phyloP scores from a whole-genome alignment of 2,329 filamentous ascomycete species.

The Ceratocystis colombiana region DNA sequence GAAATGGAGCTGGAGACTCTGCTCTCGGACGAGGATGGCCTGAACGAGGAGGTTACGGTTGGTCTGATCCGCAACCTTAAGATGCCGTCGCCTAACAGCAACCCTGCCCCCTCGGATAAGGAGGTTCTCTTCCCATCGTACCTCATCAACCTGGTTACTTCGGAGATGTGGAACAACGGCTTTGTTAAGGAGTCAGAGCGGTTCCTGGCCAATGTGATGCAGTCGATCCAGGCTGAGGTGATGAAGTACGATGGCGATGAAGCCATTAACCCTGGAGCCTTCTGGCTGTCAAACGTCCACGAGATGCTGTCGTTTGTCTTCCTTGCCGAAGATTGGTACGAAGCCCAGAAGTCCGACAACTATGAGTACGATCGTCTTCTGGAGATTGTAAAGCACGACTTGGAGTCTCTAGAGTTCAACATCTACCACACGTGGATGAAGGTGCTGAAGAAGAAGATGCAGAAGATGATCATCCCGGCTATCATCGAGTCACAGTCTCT shows the following conservation, averaged over 20 bases:
- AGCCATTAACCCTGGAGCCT: slow-evolving; percentile 90
- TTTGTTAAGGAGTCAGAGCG: slow-evolving; percentile 99
- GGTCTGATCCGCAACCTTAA: slow-evolving; percentile 93
- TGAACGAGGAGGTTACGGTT: slow-evolving; percentile 95
- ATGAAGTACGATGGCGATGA: slow-evolving; percentile 98
- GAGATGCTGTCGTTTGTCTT: slow-evolving; percentile 99
- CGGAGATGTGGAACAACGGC: slow-evolving; percentile 99
- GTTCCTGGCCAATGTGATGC: slow-evolving; percentile 98
- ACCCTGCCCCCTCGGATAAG: slow-evolving; percentile 88
- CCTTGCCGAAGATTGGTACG: slow-evolving; percentile 98
- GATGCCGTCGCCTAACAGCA: slow-evolving; percentile 80
- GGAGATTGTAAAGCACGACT: slow-evolving; percentile 97
- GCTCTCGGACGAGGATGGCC: slow-evolving; percentile 84
- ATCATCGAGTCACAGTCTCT: slow-evolving; percentile 99
- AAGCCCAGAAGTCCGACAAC: slow-evolving; percentile 97
- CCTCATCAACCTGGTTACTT: slow-evolving; percentile 96
- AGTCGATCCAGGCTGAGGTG: slow-evolving; percentile 97
- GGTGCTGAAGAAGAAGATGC: slow-evolving; percentile 95
- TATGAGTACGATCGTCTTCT: slow-evolving; percentile 96
- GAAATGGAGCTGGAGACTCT: slow-evolving; percentile 91
- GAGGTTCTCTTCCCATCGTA: slow-evolving; percentile 98
- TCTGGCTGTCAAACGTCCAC: slow-evolving; percentile 98
- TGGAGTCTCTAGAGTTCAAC: slow-evolving; percentile 98
- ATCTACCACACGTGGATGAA: slow-evolving; percentile 99
- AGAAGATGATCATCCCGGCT: slow-evolving; percentile 98